Evolutionary conservation across 805 yeast species (phyloP), one percentile per base, ranked within the genome.

Genomic region (Teunomyces barrocoloradensis): DNA sequence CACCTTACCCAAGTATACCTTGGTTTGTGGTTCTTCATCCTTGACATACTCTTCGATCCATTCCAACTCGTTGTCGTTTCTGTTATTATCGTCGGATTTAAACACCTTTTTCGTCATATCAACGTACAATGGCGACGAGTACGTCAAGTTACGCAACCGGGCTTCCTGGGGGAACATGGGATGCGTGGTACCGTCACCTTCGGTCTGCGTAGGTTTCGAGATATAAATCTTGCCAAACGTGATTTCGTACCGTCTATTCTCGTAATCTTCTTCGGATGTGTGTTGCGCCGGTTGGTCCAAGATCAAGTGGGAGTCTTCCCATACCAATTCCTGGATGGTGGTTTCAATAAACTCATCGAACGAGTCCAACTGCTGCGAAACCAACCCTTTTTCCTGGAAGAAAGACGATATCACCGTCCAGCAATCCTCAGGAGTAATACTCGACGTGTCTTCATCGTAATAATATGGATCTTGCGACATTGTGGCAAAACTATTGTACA

Each of bases 161-260:
- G 99, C 98, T 68, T 94, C 99, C 71, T 95, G 99, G 9, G 99
- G 99, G 64, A 88, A 88, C 84, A 94, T 83, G 11, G 96, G 95
- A 61, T 90, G 92, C n/a, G 98, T 92, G n/a, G 96, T 90, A 74
- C 99, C 99, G 73, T 94, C 99, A 13, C 98, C 96, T 74, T 94
- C 99, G 17, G 98, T 95, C 81, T 94, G 96, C 42, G 96, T 89
- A 40, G 99, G 99, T 61, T 91, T 87, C 21, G 98, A 90, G 56
- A 94, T 83, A 69, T 87, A 94, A 60, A 95, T 94, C 67, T 92
- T 95, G 55, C 99, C 99, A 71, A 94, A 94, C n/a, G 91, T 84
- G 64, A 94, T 94, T 69, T 92, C 97, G 61, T 90, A 95, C 55
- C 97, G 82, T 71, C 90, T 85, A 69, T 88, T 90, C 58, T 89